Evolutionary conservation across 371 early-diverging fungal genomes (phyloP).

Genomic region (Mortierella sp.): DNA sequence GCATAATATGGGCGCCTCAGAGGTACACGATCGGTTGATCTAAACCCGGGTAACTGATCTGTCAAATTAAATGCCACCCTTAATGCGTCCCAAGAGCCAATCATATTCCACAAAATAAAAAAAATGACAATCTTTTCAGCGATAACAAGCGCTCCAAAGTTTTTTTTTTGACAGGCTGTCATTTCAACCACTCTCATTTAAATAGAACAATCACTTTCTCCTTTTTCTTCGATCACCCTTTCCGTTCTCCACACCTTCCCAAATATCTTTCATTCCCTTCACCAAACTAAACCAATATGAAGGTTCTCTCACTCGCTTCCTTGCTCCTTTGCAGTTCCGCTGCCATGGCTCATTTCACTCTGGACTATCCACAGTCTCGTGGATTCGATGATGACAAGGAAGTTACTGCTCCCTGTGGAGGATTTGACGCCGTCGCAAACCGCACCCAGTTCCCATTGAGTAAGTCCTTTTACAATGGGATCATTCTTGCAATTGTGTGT

Average conservation of each 20-base stretch:
- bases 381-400: constrained; percentile 66
- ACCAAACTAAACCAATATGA: constrained; percentile 23
- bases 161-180: not conserved
- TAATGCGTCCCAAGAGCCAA: not conserved
- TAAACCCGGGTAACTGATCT: not conserved
- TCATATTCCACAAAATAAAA: not conserved
- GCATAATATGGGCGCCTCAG: not conserved
- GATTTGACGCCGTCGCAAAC: constrained; percentile 55
- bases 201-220: not conserved
- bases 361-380: constrained; percentile 67
- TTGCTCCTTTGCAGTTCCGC: constrained; percentile 50
- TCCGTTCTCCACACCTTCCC: not conserved
- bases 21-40: not conserved
- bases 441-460: constrained; percentile 64
- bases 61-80: not conserved
- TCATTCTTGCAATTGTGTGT: not conserved
- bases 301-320: constrained; percentile 33
- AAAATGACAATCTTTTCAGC: constrained; percentile 5
- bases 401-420: constrained; percentile 67
- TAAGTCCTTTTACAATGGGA: constrained; percentile 19
- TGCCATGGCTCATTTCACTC: constrained; percentile 61
- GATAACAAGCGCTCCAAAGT: not conserved
- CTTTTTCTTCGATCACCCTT: not conserved
- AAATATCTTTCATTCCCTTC: not conserved
- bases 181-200: not conserved